phyloP scores from a whole-genome alignment of 805 yeast genomes.

The Priceomyces melissophilus region DNA sequence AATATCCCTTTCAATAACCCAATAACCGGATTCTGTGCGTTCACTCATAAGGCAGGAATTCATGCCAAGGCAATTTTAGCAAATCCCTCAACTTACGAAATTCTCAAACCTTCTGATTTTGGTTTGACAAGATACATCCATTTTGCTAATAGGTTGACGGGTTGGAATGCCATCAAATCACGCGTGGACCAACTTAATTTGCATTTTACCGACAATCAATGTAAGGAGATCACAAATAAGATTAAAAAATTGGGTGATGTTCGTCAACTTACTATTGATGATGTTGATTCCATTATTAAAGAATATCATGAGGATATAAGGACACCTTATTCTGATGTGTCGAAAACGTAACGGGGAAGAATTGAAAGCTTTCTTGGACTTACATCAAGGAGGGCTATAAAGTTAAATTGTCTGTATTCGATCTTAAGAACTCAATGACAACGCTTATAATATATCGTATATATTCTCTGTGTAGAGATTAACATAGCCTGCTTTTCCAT shows the following conservation, averaged over 20 bases:
- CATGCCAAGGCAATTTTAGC: slow-evolving; percentile 99
- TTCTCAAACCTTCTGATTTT: slow-evolving; percentile 89
- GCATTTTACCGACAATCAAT: slow-evolving; percentile 83
- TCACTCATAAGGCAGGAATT: slow-evolving; percentile 98
- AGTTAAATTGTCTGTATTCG: too few species aligned
- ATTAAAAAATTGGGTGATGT: slow-evolving; percentile 94
- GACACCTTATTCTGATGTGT: slow-evolving; percentile 39
- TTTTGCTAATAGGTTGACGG: slow-evolving; percentile 96
- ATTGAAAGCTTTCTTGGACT: too few species aligned
- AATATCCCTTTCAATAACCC: slow-evolving; percentile 98
- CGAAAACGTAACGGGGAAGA: too few species aligned
- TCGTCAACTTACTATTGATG: slow-evolving; percentile 90
- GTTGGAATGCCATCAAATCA: slow-evolving; percentile 98
- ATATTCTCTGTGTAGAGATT: too few species aligned
- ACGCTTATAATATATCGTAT: too few species aligned
- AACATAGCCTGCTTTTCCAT: too few species aligned
- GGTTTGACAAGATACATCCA: slow-evolving; percentile 96
- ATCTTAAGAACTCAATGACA: too few species aligned
- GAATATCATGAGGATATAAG: slow-evolving; percentile 80
- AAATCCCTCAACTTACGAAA: slow-evolving; percentile 98
- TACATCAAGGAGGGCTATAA: too few species aligned
- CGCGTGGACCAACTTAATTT: slow-evolving; percentile 96
- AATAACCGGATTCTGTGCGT: slow-evolving; percentile 98
- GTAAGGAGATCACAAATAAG: slow-evolving; percentile 91
- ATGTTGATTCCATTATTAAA: slow-evolving; percentile 94